These are phyloP conservation scores for Apophysomyces variabilis DNA, from an alignment of 371 early-diverging fungal genomes.

Conservation along the genomic window DNA sequence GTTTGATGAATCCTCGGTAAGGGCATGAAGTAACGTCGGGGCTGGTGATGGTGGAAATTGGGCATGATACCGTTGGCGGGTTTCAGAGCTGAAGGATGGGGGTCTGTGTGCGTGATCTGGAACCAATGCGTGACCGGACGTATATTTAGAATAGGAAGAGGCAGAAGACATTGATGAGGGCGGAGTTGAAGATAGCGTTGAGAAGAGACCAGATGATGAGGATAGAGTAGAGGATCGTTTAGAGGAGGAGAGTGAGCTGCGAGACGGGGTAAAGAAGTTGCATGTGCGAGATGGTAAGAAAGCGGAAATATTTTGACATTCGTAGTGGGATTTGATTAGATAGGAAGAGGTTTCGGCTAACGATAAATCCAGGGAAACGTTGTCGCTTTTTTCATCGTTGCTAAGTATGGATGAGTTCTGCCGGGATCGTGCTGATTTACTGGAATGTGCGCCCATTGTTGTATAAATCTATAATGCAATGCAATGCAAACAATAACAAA, in stretches of 20 bases:
- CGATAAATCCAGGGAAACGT: background rate
- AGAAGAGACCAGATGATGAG: slow-evolving; percentile 10
- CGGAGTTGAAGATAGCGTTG: slow-evolving; percentile 4
- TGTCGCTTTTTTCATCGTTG: background rate
- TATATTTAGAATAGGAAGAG: slow-evolving; percentile 12
- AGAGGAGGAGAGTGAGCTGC: background rate
- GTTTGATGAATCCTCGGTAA: background rate
- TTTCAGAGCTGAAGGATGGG: background rate
- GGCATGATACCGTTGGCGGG: slow-evolving; percentile 4
- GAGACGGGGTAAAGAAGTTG: background rate
- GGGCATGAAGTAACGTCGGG: background rate
- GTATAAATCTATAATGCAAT: slow-evolving; percentile 5
- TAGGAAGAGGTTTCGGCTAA: background rate
- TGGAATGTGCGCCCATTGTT: slow-evolving; percentile 8
- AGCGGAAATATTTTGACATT: slow-evolving; percentile 6
- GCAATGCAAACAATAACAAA: slow-evolving; percentile 10
- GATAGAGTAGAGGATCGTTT: background rate
- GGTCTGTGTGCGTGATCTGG: slow-evolving; percentile 8
- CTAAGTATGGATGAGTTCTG: background rate
- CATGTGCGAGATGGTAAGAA: background rate
- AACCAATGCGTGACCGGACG: slow-evolving; percentile 8
- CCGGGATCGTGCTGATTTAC: slow-evolving; percentile 8
- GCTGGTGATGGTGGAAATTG: background rate
- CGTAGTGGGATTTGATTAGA: slow-evolving; percentile 1
- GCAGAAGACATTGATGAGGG: slow-evolving; percentile 7